phyloP scores from a whole-genome alignment of 2,329 filamentous ascomycete genomes.

The Graphilbum fragrans region DNA sequence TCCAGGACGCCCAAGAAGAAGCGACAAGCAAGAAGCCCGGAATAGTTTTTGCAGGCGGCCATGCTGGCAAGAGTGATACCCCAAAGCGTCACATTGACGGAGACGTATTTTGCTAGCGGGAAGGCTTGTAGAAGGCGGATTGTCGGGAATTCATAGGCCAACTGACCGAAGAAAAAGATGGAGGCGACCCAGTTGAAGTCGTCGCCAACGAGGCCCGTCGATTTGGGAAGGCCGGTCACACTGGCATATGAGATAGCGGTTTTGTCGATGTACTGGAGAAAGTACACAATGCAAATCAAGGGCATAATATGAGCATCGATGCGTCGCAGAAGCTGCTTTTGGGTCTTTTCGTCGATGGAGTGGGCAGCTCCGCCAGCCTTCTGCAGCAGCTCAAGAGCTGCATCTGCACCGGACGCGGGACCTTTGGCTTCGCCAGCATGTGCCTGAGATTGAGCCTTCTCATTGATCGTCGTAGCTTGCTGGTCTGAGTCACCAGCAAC shows the following conservation, averaged over 20 bases:
- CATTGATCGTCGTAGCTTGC: no score
- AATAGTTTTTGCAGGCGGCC: conserved; percentile 4
- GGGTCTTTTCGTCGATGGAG: background rate
- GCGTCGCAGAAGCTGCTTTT: background rate
- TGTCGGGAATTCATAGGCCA: conserved; percentile 5
- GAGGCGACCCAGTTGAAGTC: conserved; percentile 6
- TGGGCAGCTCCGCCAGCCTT: background rate
- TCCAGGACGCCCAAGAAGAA: conserved; percentile 16
- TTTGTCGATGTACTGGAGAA: conserved; percentile 9
- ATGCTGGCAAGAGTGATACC: conserved; percentile 1
- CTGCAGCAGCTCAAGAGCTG: background rate
- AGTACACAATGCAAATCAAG: conserved; percentile 7
- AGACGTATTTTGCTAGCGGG: conserved; percentile 4
- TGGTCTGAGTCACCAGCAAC: no score
- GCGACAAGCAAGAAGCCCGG: conserved; percentile 12
- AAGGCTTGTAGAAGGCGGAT: conserved; percentile 4
- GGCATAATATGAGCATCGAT: conserved; percentile 8
- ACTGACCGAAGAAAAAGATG: conserved; percentile 4
- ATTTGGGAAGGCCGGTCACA: conserved; percentile 3
- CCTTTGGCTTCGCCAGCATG: no score
- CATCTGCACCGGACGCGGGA: background rate
- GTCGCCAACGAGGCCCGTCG: conserved; percentile 1
- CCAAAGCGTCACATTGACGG: conserved; percentile 6
- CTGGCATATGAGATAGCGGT: conserved; percentile 4
- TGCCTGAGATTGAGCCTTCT: no score